Conservation (phyloP, 73 alveolate species). For the Paramecium primaurelia region DNA sequence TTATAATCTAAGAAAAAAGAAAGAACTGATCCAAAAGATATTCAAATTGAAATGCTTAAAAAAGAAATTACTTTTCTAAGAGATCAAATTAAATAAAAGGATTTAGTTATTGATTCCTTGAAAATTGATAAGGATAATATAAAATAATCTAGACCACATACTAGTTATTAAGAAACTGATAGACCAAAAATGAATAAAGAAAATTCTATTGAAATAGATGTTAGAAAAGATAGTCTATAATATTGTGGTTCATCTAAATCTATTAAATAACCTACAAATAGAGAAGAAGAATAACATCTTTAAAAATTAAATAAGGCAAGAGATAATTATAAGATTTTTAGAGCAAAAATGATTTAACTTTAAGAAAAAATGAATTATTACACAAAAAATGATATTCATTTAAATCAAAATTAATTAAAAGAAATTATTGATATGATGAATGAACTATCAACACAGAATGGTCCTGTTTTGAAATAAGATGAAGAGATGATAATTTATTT, state of each 20-base stretch:
- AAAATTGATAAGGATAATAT: background rate
- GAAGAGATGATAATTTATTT: background rate
- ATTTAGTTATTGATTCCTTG: background rate
- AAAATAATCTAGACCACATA: background rate
- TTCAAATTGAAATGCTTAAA: background rate
- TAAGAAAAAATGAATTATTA: background rate
- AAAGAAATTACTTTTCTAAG: slow-evolving; percentile 3
- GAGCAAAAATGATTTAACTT: background rate
- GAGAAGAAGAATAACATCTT: slow-evolving; percentile 18
- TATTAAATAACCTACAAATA: background rate
- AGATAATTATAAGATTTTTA: slow-evolving; percentile 13
- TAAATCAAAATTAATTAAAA: background rate
- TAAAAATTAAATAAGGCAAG: slow-evolving; percentile 31
- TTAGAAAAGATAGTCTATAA: background rate
- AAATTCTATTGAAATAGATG: background rate
- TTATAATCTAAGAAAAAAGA: background rate
- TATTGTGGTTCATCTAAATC: slow-evolving; percentile 12
- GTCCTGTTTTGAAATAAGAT: background rate
- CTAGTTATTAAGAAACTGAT: slow-evolving; percentile 46
- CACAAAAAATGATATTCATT: background rate
- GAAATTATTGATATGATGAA: slow-evolving; percentile 30
- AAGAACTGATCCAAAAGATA: background rate
- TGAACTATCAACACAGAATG: background rate
- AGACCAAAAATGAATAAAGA: slow-evolving; percentile 22
- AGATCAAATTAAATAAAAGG: background rate